Percentiles rank a stretch among this genome's conserved stretches.
phyloP scores from a whole-genome alignment of 2,329 filamentous ascomycete species.

The Rutstroemia sydowiana region DNA sequence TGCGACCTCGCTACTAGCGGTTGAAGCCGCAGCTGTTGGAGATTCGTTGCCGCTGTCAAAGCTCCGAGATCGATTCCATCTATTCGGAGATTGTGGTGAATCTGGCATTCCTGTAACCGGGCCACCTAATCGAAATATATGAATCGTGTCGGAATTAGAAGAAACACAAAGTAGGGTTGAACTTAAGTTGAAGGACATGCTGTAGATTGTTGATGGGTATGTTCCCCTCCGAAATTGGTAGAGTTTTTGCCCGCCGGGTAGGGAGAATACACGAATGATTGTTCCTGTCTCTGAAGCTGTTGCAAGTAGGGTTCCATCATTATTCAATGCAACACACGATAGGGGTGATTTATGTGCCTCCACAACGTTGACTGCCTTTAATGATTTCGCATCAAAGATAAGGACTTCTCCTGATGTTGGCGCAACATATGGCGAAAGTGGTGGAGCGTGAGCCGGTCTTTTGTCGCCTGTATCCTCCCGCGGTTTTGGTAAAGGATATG shows the following conservation, averaged over 20 bases:
- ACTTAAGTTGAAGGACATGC: constrained; percentile 96
- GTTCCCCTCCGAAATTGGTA: constrained; percentile 95
- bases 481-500: constrained; percentile 78
- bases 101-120: constrained; percentile 32
- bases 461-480: constrained; percentile 49
- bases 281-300: constrained; percentile 97
- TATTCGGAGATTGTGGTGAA: constrained; percentile 28
- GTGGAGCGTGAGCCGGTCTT: constrained; percentile 76
- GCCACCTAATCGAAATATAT: constrained; percentile 77
- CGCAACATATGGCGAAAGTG: constrained; percentile 67
- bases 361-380: constrained; percentile 91
- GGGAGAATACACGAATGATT: constrained; percentile 90
- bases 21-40: constrained; percentile 28
- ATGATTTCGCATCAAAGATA: constrained; percentile 80
- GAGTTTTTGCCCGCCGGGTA: constrained; percentile 84
- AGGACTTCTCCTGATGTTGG: constrained; percentile 88
- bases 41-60: constrained; percentile 51
- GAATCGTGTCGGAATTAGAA: constrained; percentile 90
- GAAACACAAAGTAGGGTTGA: constrained; percentile 92
- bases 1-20: constrained; percentile 25
- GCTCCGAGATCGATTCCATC: constrained; percentile 34
- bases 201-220: constrained; percentile 92
- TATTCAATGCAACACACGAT: constrained; percentile 85
- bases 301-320: constrained; percentile 82
- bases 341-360: constrained; percentile 90